Evolutionary conservation across 176 grass and related monocot species (phyloP).

Genomic region (Triticum timopheevii): DNA sequence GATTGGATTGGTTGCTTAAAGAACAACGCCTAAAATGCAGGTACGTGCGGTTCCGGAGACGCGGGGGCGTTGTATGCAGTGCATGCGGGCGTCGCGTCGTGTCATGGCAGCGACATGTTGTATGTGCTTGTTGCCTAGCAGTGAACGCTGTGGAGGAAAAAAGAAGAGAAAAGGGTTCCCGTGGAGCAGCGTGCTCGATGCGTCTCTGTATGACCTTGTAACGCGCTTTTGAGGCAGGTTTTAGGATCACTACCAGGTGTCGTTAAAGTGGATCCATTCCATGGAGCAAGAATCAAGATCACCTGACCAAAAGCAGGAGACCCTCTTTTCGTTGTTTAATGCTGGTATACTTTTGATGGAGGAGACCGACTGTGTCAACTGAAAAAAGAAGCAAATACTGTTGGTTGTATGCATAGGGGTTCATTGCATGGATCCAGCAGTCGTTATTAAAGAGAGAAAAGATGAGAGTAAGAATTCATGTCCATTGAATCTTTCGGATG

Average conservation of each 20-base stretch:
- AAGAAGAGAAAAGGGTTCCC: not conserved
- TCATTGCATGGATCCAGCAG: not conserved
- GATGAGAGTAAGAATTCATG: no score
- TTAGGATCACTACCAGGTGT: not conserved
- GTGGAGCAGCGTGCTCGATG: not conserved
- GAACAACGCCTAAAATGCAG: no score
- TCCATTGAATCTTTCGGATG: no score
- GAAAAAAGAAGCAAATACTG: not conserved
- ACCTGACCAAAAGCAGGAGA: not conserved
- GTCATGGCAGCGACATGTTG: constrained; percentile 14
- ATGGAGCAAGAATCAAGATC: not conserved
- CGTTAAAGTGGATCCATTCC: not conserved
- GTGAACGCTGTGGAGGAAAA: not conserved
- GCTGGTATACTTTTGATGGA: not conserved
- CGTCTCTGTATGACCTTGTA: not conserved
- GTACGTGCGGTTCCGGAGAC: no score
- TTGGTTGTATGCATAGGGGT: not conserved
- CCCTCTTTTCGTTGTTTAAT: not conserved
- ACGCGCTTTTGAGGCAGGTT: not conserved
- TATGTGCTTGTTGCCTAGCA: not conserved
- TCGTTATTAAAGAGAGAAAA: not conserved
- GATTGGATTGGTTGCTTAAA: no score
- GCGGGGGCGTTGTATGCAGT: not conserved
- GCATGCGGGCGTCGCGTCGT: constrained; percentile 25
- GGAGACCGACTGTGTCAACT: not conserved